These are phyloP conservation scores for Elsinoe perseae DNA, from an alignment of 2,329 filamentous ascomycete genomes.

Conservation along the genomic window DNA sequence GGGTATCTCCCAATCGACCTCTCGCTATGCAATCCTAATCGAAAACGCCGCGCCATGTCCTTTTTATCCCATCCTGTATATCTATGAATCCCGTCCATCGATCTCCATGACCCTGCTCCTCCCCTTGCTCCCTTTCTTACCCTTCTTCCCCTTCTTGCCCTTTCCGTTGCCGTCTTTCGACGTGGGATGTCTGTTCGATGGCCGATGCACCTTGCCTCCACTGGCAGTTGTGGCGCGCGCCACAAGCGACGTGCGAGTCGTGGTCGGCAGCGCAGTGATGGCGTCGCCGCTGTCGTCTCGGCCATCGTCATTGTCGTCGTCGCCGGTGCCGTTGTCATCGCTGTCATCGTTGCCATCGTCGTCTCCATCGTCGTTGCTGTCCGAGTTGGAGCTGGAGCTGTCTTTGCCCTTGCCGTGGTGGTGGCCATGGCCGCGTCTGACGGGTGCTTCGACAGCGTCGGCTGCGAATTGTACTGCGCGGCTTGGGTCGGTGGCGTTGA, in stretches of 20 bases:
- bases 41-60: background rate
- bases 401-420: background rate
- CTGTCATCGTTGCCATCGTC: background rate
- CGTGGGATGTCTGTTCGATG: background rate
- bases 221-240: background rate
- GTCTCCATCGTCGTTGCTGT: background rate
- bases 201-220: background rate
- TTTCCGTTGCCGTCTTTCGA: background rate
- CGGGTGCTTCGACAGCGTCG: background rate
- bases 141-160: background rate
- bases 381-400: background rate
- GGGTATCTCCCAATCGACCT: conserved; percentile 9
- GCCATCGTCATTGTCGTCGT: background rate
- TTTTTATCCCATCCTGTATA: background rate
- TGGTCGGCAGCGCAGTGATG: background rate
- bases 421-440: background rate
- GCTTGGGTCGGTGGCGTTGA: background rate
- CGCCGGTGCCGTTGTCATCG: background rate
- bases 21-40: background rate
- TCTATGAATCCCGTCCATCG: conserved; percentile 5
- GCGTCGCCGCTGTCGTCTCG: background rate
- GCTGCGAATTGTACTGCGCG: background rate
- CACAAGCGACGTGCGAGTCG: background rate
- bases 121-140: background rate
- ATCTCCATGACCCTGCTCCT: background rate